phyloP scores from a whole-genome alignment of 2,329 filamentous ascomycete genomes.

The Aspergillus tanneri region DNA sequence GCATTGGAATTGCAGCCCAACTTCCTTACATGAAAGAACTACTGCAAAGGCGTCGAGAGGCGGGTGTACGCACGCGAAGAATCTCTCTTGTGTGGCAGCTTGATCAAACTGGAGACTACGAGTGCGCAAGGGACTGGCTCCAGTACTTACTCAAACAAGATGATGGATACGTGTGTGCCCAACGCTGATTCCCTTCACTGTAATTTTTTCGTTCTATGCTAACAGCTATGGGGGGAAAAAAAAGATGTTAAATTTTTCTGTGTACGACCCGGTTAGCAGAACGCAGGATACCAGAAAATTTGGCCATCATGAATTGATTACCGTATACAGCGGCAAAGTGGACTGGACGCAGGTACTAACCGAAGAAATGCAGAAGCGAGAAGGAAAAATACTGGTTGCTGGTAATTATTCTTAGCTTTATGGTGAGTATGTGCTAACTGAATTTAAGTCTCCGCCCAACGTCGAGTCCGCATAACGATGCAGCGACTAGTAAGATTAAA shows the following conservation, averaged over 20 bases:
- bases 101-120: conserved; percentile 19
- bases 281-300: conserved; percentile 4
- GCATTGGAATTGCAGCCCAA: conserved; percentile 37
- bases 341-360: conserved; percentile 15
- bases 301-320: conserved; percentile 22
- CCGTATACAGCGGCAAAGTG: conserved; percentile 13
- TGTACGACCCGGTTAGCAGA: conserved; percentile 7
- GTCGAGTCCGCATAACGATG: conserved; percentile 13
- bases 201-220: too few species aligned
- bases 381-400: conserved; percentile 15
- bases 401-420: conserved; percentile 1
- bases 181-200: not conserved
- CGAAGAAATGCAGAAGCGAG: conserved; percentile 1
- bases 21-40: conserved; percentile 39
- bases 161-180: conserved; percentile 18
- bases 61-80: conserved; percentile 20
- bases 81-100: conserved; percentile 34
- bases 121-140: conserved; percentile 22
- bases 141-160: conserved; percentile 22
- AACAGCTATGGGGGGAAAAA: too few species aligned
- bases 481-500: conserved; percentile 13
- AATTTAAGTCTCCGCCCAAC: conserved; percentile 16
- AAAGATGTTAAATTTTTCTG: conserved; percentile 8
- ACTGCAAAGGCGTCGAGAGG: conserved; percentile 28
- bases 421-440: conserved; percentile 1